These are phyloP conservation scores for Ambrosia hybrid DNA, from an alignment of 140 eudicot genomes.

Conservation along the genomic window DNA sequence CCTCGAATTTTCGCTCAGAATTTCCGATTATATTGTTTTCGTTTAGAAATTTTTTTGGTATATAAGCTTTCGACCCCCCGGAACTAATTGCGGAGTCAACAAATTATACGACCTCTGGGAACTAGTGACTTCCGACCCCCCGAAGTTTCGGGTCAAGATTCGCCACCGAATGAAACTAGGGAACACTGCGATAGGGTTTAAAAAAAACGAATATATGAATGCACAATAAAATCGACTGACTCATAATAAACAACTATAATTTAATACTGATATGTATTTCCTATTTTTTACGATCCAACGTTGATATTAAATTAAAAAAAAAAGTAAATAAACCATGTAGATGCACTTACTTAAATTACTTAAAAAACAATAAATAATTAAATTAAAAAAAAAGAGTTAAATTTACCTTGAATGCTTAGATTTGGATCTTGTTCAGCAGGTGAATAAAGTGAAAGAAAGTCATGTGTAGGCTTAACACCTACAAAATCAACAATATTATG, in stretches of 20 bases:
- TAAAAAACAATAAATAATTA: not conserved
- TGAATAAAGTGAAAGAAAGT: slow-evolving; percentile 84
- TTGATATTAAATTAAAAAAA: not conserved
- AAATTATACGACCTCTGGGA: too few species aligned
- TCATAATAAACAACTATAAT: not conserved
- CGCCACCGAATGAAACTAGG: too few species aligned
- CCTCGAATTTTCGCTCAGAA: too few species aligned
- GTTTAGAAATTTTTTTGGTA: too few species aligned
- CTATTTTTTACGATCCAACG: not conserved
- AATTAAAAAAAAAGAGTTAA: not conserved
- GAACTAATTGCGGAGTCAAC: too few species aligned
- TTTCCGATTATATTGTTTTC: too few species aligned
- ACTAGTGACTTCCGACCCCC: too few species aligned
- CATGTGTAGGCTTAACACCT: slow-evolving; percentile 81
- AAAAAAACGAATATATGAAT: not conserved
- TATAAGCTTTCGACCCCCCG: too few species aligned
- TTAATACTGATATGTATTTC: not conserved
- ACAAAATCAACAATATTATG: slow-evolving; percentile 15
- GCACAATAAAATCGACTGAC: not conserved
- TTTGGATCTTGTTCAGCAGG: slow-evolving; percentile 77
- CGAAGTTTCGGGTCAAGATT: not conserved
- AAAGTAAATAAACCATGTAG: too few species aligned
- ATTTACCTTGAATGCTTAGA: slow-evolving; percentile 61
- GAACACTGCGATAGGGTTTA: not conserved
- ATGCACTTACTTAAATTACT: too few species aligned